phyloP scores from a whole-genome alignment of 257 asterid genomes.

The Ilex asprella region DNA sequence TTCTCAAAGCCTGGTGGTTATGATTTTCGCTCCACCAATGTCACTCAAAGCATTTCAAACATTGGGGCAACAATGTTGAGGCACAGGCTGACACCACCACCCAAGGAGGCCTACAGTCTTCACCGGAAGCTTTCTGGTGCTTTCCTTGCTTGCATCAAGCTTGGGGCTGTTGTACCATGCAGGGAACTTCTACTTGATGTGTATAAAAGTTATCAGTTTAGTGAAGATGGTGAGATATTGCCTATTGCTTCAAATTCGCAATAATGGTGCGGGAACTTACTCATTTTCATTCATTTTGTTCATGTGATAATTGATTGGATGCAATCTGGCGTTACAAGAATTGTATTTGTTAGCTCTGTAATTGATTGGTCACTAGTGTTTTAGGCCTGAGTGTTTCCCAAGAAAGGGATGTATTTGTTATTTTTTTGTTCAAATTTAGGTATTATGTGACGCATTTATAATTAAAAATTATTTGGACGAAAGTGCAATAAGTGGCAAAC shows the following conservation, averaged over 20 bases:
- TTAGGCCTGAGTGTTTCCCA: too few relatives aligned
- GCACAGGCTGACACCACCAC: conserved; percentile 93
- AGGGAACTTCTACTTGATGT: conserved; percentile 66
- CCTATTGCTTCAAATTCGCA: conserved; percentile 16
- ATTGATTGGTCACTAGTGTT: too few relatives aligned
- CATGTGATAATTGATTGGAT: too few relatives aligned
- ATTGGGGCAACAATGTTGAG: conserved; percentile 90
- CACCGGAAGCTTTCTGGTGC: conserved; percentile 97
- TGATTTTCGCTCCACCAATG: conserved; percentile 74
- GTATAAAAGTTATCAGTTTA: conserved; percentile 45
- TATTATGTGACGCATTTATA: too few relatives aligned
- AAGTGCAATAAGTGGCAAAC: too few relatives aligned
- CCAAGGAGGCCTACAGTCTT: conserved; percentile 94
- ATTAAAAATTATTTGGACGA: too few relatives aligned
- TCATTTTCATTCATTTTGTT: not conserved
- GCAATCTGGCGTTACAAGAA: too few relatives aligned
- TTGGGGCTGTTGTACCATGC: conserved; percentile 87
- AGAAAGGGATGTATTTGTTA: too few relatives aligned
- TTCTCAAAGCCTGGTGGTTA: conserved; percentile 73
- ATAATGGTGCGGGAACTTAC: conserved; percentile 2
- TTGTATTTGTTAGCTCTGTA: too few relatives aligned
- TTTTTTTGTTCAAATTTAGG: too few relatives aligned
- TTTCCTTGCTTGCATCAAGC: conserved; percentile 96
- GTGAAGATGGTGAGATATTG: conserved; percentile 20
- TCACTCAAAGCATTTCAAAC: conserved; percentile 68